Evolutionary conservation across 1,284 basidiomycete species (phyloP).

Genomic region (Ceratorhiza oryzae-sativae): DNA sequence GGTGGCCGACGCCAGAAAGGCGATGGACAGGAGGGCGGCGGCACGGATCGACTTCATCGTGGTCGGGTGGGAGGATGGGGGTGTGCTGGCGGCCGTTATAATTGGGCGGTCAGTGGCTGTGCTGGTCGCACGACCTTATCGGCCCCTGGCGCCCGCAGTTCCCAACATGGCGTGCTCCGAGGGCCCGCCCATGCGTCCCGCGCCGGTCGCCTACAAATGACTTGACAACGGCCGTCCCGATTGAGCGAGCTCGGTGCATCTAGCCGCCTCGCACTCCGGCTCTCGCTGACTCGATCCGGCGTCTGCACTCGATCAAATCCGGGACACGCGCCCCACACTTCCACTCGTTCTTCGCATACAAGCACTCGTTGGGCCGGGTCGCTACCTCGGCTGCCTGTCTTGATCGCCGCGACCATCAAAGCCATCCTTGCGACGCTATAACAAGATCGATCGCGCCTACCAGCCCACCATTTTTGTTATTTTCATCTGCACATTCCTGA

Average conservation of each 20-base stretch:
- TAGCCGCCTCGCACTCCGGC: background rate
- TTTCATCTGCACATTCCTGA: constrained; percentile 38
- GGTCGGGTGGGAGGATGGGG: background rate
- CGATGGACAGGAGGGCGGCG: constrained; percentile 30
- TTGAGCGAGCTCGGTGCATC: background rate
- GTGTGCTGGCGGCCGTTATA: background rate
- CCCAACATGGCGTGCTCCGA: background rate
- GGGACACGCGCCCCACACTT: too few species aligned
- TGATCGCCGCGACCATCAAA: too few species aligned
- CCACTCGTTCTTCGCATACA: too few species aligned
- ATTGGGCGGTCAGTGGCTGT: constrained; percentile 26
- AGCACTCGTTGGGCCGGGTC: too few species aligned
- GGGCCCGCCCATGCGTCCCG: background rate
- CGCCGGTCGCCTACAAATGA: background rate
- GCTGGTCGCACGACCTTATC: constrained; percentile 10
- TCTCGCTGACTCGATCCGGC: background rate
- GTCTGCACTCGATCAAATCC: background rate
- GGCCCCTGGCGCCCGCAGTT: background rate
- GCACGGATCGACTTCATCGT: constrained; percentile 35
- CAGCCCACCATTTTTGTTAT: constrained; percentile 11
- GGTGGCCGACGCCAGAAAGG: constrained; percentile 39
- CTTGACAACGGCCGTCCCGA: background rate
- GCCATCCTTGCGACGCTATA: background rate
- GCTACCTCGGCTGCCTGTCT: too few species aligned
- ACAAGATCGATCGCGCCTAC: constrained; percentile 9